Base-by-base conservation (phyloP, 2,329 filamentous ascomycete species). In the Berkeleyomyces rouxiae region DNA sequence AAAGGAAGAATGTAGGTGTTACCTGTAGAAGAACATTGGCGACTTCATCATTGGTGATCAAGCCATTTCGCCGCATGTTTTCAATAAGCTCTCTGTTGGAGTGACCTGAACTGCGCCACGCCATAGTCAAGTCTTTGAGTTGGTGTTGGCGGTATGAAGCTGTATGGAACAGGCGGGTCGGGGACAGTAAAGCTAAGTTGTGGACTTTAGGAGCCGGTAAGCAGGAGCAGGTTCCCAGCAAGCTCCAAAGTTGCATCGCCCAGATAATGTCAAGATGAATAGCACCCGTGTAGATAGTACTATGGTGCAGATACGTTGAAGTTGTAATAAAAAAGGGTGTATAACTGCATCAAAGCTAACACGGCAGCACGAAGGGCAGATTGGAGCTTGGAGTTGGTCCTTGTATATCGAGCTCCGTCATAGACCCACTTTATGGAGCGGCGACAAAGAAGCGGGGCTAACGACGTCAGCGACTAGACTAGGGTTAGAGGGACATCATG, bases 51-150 rank as follows among this genome's bases (percentile, higher is more conserved):
- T 84, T 81, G n/a, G 79, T 85, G 67, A 97, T 90, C 61, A 97
- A 77, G 2, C 80, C 80, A 68, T 87, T 82, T 47, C 74, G 78
- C 71, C 77, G 84, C 63, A 99, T 79, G 71, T 96, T 96, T 67
- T 85, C 80, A 66, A 97, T 78, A 58, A 99, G 79, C 63, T 84
- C 84, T 47, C 75, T 74, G 72, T 97, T 96, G 37, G 83, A 82
- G 3, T 75, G 74, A 65, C 90, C 92, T 5, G 86, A 87, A 72
- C 87, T 90, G 67, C 83, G 82, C 93, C 93, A 99, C 65, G 92
- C 91, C 93, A 99, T 97, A 65, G 65, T 72, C 10, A 68, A 71
- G 61, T 59, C 59, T 60, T 9, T 63, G 61, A 2, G 23, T 23
- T 23, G 23, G 23, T 23, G 23, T 23, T 23, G 23, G 23, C 23